Conservation (phyloP, 1,139 yeast genomes). For the Diutina scorzettiae region DNA sequence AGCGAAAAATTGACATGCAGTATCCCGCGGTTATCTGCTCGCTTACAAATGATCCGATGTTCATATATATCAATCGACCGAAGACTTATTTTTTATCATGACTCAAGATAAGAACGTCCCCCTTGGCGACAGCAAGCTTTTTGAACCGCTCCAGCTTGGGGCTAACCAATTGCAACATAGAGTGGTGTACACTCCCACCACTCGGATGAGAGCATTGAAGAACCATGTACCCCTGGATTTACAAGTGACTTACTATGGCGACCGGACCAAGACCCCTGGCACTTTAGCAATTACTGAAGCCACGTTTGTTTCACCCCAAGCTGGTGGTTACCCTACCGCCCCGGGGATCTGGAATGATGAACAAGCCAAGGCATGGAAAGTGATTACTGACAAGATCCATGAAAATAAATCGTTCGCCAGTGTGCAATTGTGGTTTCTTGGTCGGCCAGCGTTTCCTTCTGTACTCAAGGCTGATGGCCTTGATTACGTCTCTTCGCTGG, state of each 20-base stretch:
- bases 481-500: constrained; percentile 15
- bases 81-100: too few relatives aligned
- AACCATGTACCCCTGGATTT: constrained; percentile 11
- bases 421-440: constrained; percentile 46
- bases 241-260: constrained; percentile 9
- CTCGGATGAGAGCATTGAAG: constrained; percentile 10
- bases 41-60: too few relatives aligned
- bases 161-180: constrained; percentile 9
- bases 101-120: not conserved
- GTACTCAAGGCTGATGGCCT: constrained; percentile 17
- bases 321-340: constrained; percentile 28
- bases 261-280: constrained; percentile 10
- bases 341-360: constrained; percentile 44
- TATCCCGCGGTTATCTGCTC: too few relatives aligned
- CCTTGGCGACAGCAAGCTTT: constrained; percentile 8
- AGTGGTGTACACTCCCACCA: constrained; percentile 12
- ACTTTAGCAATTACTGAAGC: constrained; percentile 11
- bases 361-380: constrained; percentile 40
- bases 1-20: too few relatives aligned
- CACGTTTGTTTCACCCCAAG: constrained; percentile 8
- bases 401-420: constrained; percentile 25
- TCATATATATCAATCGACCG: too few relatives aligned
- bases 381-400: constrained; percentile 38
- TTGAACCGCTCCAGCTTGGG: constrained; percentile 13
- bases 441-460: not conserved